Percentiles rank a stretch among this genome's conserved stretches.
Evolutionary conservation across 2,329 filamentous ascomycete species (phyloP).

Genomic region (Cordyceps tenuipes): DNA sequence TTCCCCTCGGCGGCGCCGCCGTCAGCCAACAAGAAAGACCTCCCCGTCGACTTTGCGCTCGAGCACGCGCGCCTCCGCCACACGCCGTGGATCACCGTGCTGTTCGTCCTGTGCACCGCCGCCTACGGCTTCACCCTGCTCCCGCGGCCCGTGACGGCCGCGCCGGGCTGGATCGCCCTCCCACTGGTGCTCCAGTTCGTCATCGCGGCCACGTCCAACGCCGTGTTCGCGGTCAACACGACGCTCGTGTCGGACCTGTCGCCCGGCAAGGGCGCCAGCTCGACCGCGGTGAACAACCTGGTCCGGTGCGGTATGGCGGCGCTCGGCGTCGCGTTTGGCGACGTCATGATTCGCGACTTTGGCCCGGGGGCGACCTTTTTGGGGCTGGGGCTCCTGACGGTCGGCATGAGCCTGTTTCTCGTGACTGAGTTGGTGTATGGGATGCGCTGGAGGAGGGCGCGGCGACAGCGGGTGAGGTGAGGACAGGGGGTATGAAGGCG

Average conservation of each 20-base stretch:
- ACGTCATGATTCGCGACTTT: neutral
- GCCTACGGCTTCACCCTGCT: neutral
- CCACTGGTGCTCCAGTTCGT: neutral
- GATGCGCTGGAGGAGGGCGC: neutral
- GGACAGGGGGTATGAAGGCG: neutral
- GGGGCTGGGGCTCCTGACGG: neutral
- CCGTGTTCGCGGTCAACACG: neutral
- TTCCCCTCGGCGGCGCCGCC: neutral
- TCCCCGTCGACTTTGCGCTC: neutral
- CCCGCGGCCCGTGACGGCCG: neutral
- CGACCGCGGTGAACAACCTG: neutral
- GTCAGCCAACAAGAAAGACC: neutral
- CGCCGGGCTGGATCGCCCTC: neutral
- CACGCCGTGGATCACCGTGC: neutral
- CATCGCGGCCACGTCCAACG: neutral
- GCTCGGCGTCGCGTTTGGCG: neutral
- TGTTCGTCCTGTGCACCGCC: neutral
- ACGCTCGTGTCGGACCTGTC: neutral
- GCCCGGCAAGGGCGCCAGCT: neutral
- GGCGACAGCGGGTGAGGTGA: neutral
- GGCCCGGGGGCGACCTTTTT: conserved; percentile 7
- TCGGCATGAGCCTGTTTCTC: neutral
- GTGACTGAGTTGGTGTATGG: neutral
- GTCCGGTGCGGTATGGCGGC: neutral
- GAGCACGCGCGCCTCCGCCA: neutral